phyloP scores from a whole-genome alignment of 352 stramenopile species.

The Globisporangium splendens region DNA sequence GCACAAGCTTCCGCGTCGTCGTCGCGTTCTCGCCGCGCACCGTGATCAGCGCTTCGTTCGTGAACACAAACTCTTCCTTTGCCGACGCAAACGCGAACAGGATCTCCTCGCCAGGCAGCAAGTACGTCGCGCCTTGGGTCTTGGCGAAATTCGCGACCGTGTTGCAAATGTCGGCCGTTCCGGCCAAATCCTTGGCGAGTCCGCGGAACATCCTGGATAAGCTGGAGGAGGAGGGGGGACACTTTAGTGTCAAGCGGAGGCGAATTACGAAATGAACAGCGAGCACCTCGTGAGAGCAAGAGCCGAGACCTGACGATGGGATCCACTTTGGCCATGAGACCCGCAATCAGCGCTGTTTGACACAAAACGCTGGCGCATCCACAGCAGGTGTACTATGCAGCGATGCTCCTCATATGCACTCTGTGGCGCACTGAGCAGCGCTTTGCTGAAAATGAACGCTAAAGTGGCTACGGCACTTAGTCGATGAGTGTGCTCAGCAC shows the following conservation, averaged over 20 bases:
- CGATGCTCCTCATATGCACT: no score
- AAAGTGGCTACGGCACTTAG: no score
- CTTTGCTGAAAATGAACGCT: no score
- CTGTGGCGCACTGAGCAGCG: no score
- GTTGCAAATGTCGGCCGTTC: conserved; percentile 49
- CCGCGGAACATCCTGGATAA: conserved; percentile 34
- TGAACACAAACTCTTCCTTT: conserved; percentile 66
- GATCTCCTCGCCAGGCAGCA: conserved; percentile 53
- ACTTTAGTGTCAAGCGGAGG: neutral
- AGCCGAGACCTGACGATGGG: neutral
- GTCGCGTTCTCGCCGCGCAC: conserved; percentile 33
- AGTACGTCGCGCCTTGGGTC: conserved; percentile 32
- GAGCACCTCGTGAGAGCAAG: neutral
- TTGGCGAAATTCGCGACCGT: conserved; percentile 42
- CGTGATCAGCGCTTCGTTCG: conserved; percentile 52
- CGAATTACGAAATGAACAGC: neutral
- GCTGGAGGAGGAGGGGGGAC: no score
- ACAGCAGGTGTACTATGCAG: neutral
- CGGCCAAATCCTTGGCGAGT: conserved; percentile 43
- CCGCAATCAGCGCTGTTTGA: neutral
- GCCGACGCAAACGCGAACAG: conserved; percentile 46
- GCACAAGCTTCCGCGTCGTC: conserved; percentile 47
- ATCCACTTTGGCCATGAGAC: neutral
- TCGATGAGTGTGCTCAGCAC: no score
- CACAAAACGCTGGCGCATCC: neutral